phyloP scores from a whole-genome alignment of 805 yeast species.

The Ogataea ganodermae region DNA sequence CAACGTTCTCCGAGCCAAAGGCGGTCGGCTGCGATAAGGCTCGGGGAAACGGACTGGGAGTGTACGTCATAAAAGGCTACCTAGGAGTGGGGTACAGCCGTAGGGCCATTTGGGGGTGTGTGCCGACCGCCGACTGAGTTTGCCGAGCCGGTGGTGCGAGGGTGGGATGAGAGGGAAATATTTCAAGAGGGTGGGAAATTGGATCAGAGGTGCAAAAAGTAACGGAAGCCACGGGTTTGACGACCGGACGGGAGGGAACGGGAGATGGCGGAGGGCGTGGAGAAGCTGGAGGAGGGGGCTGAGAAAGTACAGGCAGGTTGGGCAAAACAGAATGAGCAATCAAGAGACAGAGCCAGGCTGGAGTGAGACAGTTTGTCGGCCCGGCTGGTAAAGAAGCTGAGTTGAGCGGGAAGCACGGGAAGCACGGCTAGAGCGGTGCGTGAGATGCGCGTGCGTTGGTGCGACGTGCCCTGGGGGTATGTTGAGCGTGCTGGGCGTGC shows the following conservation, averaged over 20 bases:
- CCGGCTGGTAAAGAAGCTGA: background rate
- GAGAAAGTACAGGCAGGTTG: background rate
- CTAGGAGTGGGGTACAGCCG: background rate
- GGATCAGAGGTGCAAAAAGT: no score
- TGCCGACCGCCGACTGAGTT: slow-evolving; percentile 3
- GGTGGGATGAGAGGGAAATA: background rate
- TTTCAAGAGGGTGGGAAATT: background rate
- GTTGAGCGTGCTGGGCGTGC: no score
- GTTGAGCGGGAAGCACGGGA: background rate
- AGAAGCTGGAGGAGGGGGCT: no score
- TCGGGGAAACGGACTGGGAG: slow-evolving; percentile 1
- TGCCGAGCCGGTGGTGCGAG: slow-evolving; percentile 8
- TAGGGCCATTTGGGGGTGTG: background rate
- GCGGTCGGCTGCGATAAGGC: background rate
- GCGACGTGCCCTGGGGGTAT: no score
- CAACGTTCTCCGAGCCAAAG: no score
- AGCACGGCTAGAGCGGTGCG: background rate
- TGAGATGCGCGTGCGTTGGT: no score
- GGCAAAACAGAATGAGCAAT: background rate
- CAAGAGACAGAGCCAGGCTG: background rate
- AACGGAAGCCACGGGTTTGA: no score
- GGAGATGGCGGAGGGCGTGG: no score
- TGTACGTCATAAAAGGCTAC: background rate
- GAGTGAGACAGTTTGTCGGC: background rate
- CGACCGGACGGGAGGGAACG: no score